Evolutionary conservation across 306 rosid genomes (phyloP), one percentile per base, ranked within the genome.

Genomic region (Rosa rugosa): DNA sequence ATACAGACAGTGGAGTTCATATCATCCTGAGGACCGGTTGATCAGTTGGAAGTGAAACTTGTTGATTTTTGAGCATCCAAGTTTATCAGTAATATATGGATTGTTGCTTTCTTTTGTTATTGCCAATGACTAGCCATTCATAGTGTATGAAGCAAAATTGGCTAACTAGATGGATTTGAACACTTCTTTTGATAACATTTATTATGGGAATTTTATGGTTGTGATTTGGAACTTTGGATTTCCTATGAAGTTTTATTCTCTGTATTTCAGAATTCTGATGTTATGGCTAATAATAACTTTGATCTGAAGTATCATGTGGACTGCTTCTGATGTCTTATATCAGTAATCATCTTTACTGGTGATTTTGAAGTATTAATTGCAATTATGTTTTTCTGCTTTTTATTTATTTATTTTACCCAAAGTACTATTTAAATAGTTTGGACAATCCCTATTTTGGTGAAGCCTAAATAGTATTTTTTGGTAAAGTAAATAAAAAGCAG

Each of bases 1-100:
- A 94, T 54, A 94, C 97, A 17, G 99, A 94, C 23, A 95, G 99
- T 41, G 98, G 99, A 62, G 97, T 86, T 81, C 99, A 95, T 93
- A 87, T 93, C 73, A 93, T 95, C 75, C 67, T 79, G 93, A 89
- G 99, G 83, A 95, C 96, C 68, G 89, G 80, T 56, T 93, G 88
- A 93, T 69, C 18, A 17, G 47, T 44, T 60, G 50, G 51, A 56
- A 73, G 67, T 27, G 75, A 47, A 10, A 75, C 76, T 72, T 27
- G 41, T 71, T 20, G 65, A 74, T 45, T n/a, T n/a, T 54, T 70
- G 79, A 25, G 71, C 22, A 75, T 70, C 69, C 69, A 76, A 65
- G 46, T 1, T 69, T 78, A 27, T 75, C 65, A 53, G 23, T 42
- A 75, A 70, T 57, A 51, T 65, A 12, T 41, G 2, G n/a, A 23